These are phyloP conservation scores for Chaetothyriales sp. DNA, from an alignment of 2,329 filamentous ascomycete genomes.

Conservation along the genomic window DNA sequence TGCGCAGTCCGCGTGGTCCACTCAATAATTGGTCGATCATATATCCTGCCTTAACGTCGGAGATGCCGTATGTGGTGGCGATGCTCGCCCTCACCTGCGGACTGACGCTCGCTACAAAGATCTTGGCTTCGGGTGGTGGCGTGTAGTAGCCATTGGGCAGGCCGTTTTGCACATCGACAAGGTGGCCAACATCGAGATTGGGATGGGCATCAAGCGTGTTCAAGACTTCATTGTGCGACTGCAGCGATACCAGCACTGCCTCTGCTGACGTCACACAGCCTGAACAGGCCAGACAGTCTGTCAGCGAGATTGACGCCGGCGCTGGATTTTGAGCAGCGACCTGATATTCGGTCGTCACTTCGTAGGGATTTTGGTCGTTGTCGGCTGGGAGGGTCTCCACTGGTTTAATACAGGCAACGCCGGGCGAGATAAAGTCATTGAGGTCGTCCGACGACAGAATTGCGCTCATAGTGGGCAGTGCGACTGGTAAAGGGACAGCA, in stretches of 20 bases:
- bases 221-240: constrained; percentile 86
- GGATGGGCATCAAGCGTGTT: constrained; percentile 56
- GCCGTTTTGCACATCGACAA: constrained; percentile 19
- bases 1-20: constrained; percentile 54
- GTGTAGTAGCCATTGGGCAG: constrained; percentile 34
- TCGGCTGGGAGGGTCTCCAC: constrained; percentile 73
- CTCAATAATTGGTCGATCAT: constrained; percentile 73
- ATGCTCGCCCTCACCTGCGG: constrained; percentile 83
- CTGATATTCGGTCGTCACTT: constrained; percentile 89
- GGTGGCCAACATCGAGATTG: constrained; percentile 32
- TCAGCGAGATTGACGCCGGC: constrained; percentile 85
- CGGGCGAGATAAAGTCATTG: constrained; percentile 97
- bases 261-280: constrained; percentile 96
- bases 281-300: constrained; percentile 92
- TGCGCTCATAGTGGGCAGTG: constrained; percentile 58
- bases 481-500: neutral
- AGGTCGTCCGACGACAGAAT: constrained; percentile 94
- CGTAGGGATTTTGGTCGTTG: constrained; percentile 44
- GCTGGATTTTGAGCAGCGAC: constrained; percentile 43
- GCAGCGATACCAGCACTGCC: constrained; percentile 86
- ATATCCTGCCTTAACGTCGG: constrained; percentile 58
- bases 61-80: constrained; percentile 66
- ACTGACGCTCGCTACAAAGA: constrained; percentile 86
- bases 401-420: constrained; percentile 95
- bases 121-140: constrained; percentile 40